Conservation (phyloP, 768 basidiomycete species). For the Suillus discolor region DNA sequence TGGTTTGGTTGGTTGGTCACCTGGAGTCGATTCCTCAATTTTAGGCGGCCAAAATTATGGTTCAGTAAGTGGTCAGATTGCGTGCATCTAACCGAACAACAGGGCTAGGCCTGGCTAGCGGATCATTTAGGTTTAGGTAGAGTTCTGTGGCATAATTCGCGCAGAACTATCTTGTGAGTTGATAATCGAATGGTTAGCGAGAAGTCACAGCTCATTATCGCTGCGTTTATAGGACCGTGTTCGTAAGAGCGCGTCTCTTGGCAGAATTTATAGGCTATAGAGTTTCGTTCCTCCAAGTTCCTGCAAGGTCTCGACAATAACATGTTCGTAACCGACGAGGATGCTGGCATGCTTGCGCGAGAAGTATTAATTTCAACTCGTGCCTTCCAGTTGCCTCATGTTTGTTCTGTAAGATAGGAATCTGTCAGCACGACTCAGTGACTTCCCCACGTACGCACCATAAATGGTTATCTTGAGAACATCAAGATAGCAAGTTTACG, state of each 20-base stretch:
- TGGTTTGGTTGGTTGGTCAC: no score
- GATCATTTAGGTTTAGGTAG: not conserved
- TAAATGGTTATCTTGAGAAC: not conserved
- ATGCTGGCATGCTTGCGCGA: not conserved
- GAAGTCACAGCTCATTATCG: not conserved
- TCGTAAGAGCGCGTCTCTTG: not conserved
- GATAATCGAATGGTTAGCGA: not conserved
- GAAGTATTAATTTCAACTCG: slow-evolving; percentile 1
- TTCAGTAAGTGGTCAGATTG: not conserved
- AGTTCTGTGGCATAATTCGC: not conserved
- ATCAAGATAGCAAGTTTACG: not conserved
- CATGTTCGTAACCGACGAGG: not conserved
- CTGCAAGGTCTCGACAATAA: not conserved
- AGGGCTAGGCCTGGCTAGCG: not conserved
- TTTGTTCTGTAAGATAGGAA: not conserved
- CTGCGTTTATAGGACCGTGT: not conserved
- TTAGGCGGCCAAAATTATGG: not conserved
- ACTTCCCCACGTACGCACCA: not conserved
- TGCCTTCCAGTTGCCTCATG: slow-evolving; percentile 7
- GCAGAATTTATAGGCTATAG: not conserved
- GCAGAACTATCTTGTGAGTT: not conserved
- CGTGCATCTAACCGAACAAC: not conserved
- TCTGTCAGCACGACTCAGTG: not conserved
- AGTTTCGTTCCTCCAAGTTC: not conserved
- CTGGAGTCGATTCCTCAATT: not conserved